Conservation (phyloP, 2,329 filamentous ascomycete species). For the Pseudopyrenochaeta lycopersici region DNA sequence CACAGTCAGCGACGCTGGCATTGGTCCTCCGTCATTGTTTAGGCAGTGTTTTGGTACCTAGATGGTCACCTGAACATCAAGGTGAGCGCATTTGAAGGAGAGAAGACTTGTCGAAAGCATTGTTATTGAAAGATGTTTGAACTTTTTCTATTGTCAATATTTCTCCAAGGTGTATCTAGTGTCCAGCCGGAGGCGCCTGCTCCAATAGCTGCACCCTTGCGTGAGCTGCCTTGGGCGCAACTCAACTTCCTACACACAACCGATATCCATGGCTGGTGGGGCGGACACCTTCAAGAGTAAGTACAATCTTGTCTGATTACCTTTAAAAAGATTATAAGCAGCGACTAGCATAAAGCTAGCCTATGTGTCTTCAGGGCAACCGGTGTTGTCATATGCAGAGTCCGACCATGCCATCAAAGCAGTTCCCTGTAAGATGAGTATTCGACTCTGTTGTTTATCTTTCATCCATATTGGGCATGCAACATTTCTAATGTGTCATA, state of each 20-base stretch:
- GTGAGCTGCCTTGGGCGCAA: slow-evolving; percentile 88
- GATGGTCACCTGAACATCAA: slow-evolving; percentile 23
- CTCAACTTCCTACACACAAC: slow-evolving; percentile 93
- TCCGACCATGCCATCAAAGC: too few relatives aligned
- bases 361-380: not conserved
- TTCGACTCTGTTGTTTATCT: too few relatives aligned
- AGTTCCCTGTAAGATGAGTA: too few relatives aligned
- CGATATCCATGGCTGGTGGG: slow-evolving; percentile 94
- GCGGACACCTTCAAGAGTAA: slow-evolving; percentile 89
- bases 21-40: slow-evolving; percentile 7
- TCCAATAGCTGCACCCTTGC: slow-evolving; percentile 81
- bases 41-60: slow-evolving; percentile 18
- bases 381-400: too few relatives aligned
- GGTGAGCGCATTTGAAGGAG: not conserved
- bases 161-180: slow-evolving; percentile 55
- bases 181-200: slow-evolving; percentile 82
- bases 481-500: slow-evolving; percentile 45
- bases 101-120: not conserved
- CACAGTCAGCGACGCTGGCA: not conserved
- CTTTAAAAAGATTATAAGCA: not conserved
- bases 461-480: too few relatives aligned
- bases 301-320: slow-evolving; percentile 22
- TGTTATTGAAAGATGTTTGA: slow-evolving; percentile 5
- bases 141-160: slow-evolving; percentile 12
- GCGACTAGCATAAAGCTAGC: not conserved